Base-by-base conservation (phyloP, 139 green algal genomes). In the Picochlorum sp. region DNA sequence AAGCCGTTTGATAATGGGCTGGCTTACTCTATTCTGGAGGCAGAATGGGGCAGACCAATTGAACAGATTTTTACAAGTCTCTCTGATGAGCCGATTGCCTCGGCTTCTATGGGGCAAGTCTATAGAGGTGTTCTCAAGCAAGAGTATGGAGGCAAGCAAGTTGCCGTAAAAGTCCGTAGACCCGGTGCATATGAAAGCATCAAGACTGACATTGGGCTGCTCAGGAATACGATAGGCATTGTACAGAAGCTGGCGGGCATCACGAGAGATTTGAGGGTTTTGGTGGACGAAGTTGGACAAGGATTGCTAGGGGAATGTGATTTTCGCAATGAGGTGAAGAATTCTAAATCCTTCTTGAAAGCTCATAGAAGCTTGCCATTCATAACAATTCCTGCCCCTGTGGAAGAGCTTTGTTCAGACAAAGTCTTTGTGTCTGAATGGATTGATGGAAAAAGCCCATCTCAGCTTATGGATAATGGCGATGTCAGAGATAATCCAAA, bases 141-240 rank as follows among this genome's bases (percentile, higher is more conserved):
- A 0, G 74, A 81, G 6, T 80, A 82, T 23, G 95, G 75, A 3
- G 90, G 90, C 2, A 78, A 90, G 71, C 81, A 95, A 34, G 94
- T 99, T 56, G 94, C 94, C 3, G 77, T 99, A 26, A 99, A 99
- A 79, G 90, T 98, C 69, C 75, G 82, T 61, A 57, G 77, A 4
- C 77, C 70, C 6, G 70, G 70, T 9, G 70, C 60, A 49, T 55
- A 50, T 41, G 18, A 26, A 23, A 77, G 47, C 18, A 72, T 77
- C 2, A 57, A 38, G 1, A 30, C 70, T 41, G 70, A 77, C 16
- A 62, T 77, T 18, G 68, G 31, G 49, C 44, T 77, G 45, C 41
- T 77, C n/a, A 30, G 64, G 3, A 50, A 63, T 41, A 20, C 38
- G 1, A 62, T 77, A 8, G 70, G 58, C 2, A 49, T 69, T 30